A percentile compares a stretch with the other conserved stretches of the same genome.
Evolutionary conservation across 352 stramenopile genomes (phyloP).

Genomic region (Phytophthora fragariaefolia): DNA sequence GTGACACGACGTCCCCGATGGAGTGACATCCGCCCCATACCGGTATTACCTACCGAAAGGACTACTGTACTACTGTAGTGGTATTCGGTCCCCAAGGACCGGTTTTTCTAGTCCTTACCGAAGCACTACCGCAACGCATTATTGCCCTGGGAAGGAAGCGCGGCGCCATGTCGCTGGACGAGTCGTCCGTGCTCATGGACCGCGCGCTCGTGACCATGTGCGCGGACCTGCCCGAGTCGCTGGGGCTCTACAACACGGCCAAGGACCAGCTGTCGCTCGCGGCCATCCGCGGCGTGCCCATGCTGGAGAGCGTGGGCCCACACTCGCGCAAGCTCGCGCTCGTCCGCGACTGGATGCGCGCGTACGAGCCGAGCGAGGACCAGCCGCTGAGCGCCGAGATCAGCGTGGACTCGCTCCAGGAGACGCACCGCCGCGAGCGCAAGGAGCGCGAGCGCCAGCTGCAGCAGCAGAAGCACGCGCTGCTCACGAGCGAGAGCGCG

Average conservation of each 20-base stretch:
- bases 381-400: constrained; percentile 60
- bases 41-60: too few species aligned
- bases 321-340: constrained; percentile 72
- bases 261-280: constrained; percentile 72
- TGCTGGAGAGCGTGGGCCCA: constrained; percentile 59
- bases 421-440: constrained; percentile 54
- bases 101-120: too few species aligned
- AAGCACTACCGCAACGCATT: too few species aligned
- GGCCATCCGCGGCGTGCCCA: constrained; percentile 57
- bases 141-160: too few species aligned
- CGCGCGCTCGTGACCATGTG: constrained; percentile 82
- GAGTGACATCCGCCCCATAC: too few species aligned
- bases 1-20: too few species aligned
- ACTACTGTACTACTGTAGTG: too few species aligned
- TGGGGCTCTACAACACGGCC: constrained; percentile 78
- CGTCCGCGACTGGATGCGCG: constrained; percentile 79
- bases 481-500: constrained; percentile 28
- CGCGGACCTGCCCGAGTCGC: constrained; percentile 73
- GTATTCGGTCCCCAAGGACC: too few species aligned
- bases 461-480: constrained; percentile 54
- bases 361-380: constrained; percentile 61
- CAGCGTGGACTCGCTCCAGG: constrained; percentile 59
- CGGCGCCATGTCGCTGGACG: constrained; percentile 63
- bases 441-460: constrained; percentile 51
- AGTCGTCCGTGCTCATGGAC: constrained; percentile 78